Base-by-base conservation (phyloP, 2,329 filamentous ascomycete genomes). In the Pezicula carpinea region DNA sequence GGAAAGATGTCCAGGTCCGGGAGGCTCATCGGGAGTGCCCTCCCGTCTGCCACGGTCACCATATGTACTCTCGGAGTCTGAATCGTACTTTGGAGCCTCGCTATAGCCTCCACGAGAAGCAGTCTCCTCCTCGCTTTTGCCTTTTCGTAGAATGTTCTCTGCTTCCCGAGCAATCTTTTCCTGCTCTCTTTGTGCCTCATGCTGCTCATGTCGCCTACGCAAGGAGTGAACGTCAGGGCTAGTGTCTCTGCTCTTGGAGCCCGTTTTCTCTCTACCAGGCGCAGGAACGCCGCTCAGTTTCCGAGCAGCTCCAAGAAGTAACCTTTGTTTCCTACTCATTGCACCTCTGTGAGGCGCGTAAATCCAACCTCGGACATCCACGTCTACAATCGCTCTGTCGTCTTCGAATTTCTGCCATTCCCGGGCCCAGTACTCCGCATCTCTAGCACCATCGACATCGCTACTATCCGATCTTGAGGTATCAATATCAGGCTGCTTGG, bases 281-380 rank as follows among this genome's bases (percentile, higher is more conserved):
- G 84, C 79, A 23, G 90, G 85, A 31, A 99, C 82, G 0, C 93
- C 93, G 57, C 90, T 95, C 35, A 99, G 71, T 59, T 93, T 86
- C 44, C 91, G 79, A 13, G 92, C 92, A 19, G 97, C 74, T 0
- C 91, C 89, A 45, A 99, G 82, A 59, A 96, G 74, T 51, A 97
- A 74, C 32, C 93, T 80, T 60, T 96, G 95, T 60, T 89, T 89
- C 56, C 91, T 79, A 21, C 81, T 92, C 78, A 96, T 83, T 4
- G 89, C 90, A 0, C 89, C 90, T 55, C 77, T 78, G 59, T 92
- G 88, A 15, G 92, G 92, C 33, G 83, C 82, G 66, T 96, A 99
- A 43, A 97, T 80, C 93, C 95, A 99, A 13, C 93, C 93, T 56
- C 92, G 79, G 19, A 99, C 89, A 64, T 99, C 92, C 5, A 97